Evolutionary conservation across 306 rosid genomes (phyloP).

Genomic region (Prosopis cineraria): DNA sequence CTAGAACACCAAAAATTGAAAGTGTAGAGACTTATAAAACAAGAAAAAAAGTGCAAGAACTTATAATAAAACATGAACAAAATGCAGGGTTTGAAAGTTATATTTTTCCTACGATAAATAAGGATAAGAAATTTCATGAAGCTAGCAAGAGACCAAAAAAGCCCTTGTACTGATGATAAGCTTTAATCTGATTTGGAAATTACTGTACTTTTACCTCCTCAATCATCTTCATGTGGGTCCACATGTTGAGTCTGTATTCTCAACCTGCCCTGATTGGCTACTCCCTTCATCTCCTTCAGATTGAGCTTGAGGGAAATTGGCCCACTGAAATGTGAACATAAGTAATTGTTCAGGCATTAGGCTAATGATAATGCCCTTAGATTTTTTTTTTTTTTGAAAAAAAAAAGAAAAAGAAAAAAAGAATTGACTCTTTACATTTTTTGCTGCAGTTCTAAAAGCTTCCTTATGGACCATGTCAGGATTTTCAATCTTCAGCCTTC

Average conservation of each 20-base stretch:
- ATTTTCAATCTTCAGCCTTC: conserved; percentile 76
- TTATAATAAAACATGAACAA: too few relatives aligned
- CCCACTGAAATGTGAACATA: conserved; percentile 64
- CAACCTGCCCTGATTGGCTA: conserved; percentile 47
- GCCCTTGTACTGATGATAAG: conserved; percentile 14
- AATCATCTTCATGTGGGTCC: conserved; percentile 35
- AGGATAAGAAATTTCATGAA: background rate
- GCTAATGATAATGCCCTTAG: background rate
- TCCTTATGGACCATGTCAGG: conserved; percentile 93
- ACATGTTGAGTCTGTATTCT: conserved; percentile 42
- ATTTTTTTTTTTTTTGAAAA: too few relatives aligned
- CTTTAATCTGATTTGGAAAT: conserved; percentile 19
- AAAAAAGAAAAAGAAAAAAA: too few relatives aligned
- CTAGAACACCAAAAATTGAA: too few relatives aligned
- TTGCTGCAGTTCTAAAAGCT: conserved; percentile 90
- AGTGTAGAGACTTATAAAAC: too few relatives aligned
- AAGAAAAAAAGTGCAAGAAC: too few relatives aligned
- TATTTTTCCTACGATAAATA: too few relatives aligned
- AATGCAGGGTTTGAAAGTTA: too few relatives aligned
- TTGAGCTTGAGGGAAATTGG: conserved; percentile 73
- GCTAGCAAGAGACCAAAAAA: background rate
- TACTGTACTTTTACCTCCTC: conserved; percentile 44
- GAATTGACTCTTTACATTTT: conserved; percentile 57
- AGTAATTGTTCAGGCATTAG: conserved; percentile 22
- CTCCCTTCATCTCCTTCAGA: conserved; percentile 56